Base-by-base conservation (phyloP, 192 early-diverging fungal genomes). In the Pilobolus umbonatus region DNA sequence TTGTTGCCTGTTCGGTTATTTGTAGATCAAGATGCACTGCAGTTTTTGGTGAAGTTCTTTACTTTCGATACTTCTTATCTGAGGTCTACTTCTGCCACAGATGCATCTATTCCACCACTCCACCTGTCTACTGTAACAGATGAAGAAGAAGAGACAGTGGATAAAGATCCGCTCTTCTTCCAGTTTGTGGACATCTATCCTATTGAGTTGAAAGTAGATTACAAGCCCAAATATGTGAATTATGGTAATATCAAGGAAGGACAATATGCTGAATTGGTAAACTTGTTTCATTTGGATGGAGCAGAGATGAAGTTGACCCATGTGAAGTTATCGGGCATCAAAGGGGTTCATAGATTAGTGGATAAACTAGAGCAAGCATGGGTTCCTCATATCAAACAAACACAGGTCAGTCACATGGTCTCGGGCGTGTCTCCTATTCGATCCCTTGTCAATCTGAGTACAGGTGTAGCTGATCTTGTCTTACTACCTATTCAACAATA, bases 171-270 rank as follows among this genome's bases (percentile, higher is more conserved):
- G 9, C 24, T 50, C 10, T 39, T 65, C 26, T 40, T 32, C 24
- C 60, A 81, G 80, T 70, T 74, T 47, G 83, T 81, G 53, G 81
- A 87, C 24, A 73, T 98, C 6, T 67, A 73, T 5, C 87, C 92
- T 2, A 81, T 98, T 43, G 76, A 76, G 4, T 65, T 96, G 50
- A 93, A 92, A 55, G 79, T 98, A 58, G 96, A 98, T 73, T 98
- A 96, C 76, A 97, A 97, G 71, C 91, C 96, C n/a, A 92, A 96
- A 59, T 88, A 90, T 22, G 78, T 95, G 35, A 90, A 93, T 45
- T 84, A 82, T 28, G 72, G 74, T 10, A 85, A 78, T 48, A 61
- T 93, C 2, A 79, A 83, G 44, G 84, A 78, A 28, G 91, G 91
- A 10, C 85, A 90, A 61, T 65, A 91, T 54, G 75, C 82, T 12